Evolutionary conservation across 768 basidiomycete species (phyloP), one percentile per base, ranked within the genome.

Genomic region (Imleria badia): DNA sequence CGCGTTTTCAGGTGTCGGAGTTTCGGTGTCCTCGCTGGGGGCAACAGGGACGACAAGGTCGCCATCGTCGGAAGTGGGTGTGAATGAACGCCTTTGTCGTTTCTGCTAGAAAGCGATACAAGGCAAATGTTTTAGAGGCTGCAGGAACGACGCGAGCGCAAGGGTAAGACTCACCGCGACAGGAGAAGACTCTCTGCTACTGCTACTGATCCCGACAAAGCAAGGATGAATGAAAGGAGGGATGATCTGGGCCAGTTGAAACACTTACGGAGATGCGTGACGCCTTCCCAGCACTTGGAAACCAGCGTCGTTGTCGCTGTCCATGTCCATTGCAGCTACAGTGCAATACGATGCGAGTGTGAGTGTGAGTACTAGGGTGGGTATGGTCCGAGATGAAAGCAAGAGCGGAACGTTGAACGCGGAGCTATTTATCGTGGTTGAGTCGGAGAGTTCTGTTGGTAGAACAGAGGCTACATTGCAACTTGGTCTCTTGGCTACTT

Each of bases 181-280:
- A 42, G 81, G 80, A 36, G 83, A 83, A 20, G 80, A 80, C 57
- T 82, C 82, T 47, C 81, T 72, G 64, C 83, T 84, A 63, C 83
- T 85, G 65, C 81, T 85, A 58, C 82, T 85, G 54, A 19, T 47
- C 54, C 45, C 56, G 55, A 62, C 59, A 36, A 41, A 58, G 46
- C 43, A 10, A 0, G 7, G 8, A 31, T 14, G 38, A 33, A 42
- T 55, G 61, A 57, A 35, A 22, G 54, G 35, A 46, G 43, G 33
- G 44, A 46, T 30, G 29, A 26, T 20, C 31, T 22, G 48, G 20
- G 35, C 40, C 6, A 7, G 58, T 3, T 26, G 41, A 51, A 34
- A 45, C 36, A 68, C 75, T 60, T 51, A 77, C 75, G 67, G 69
- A 14, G 78, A 77, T 59, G 73, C 64, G 50, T 65, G 67, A 38